These are phyloP conservation scores for Cercospora brassicicola DNA, from an alignment of 2,329 filamentous ascomycete genomes.

Conservation along the genomic window DNA sequence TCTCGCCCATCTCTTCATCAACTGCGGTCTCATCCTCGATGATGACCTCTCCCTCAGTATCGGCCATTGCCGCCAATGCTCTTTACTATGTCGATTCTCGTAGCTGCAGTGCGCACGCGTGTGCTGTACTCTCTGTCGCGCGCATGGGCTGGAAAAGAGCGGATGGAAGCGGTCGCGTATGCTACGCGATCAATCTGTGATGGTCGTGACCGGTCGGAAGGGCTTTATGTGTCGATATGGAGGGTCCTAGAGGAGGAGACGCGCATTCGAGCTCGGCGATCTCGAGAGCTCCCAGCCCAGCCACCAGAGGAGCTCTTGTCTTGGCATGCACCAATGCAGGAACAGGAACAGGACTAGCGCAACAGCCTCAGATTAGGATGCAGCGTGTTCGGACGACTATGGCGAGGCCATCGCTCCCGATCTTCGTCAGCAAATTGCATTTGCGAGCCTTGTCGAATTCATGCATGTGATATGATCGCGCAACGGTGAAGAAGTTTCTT, in stretches of 20 bases:
- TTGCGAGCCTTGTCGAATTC: not conserved
- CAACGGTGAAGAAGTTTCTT: too few species aligned
- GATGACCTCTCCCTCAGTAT: slow-evolving; percentile 36
- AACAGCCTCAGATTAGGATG: not conserved
- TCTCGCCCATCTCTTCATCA: slow-evolving; percentile 54
- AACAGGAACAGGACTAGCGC: not conserved
- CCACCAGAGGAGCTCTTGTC: not conserved
- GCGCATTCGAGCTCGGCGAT: not conserved
- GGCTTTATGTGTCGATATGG: not conserved
- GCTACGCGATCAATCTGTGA: not conserved
- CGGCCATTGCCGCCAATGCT: slow-evolving; percentile 32
- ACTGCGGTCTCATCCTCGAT: slow-evolving; percentile 40
- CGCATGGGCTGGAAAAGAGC: not conserved
- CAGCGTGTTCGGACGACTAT: not conserved
- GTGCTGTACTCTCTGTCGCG: not conserved
- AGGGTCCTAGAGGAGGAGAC: not conserved
- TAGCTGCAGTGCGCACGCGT: not conserved
- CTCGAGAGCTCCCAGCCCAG: slow-evolving; percentile 1
- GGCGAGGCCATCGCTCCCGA: not conserved
- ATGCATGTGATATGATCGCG: too few species aligned
- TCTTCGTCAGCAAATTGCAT: not conserved
- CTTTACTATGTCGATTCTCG: not conserved
- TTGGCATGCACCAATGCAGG: not conserved
- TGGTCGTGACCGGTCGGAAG: not conserved
- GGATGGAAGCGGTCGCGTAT: not conserved